phyloP scores from a whole-genome alignment of 2,329 filamentous ascomycete species.

The Colletotrichum navitas region DNA sequence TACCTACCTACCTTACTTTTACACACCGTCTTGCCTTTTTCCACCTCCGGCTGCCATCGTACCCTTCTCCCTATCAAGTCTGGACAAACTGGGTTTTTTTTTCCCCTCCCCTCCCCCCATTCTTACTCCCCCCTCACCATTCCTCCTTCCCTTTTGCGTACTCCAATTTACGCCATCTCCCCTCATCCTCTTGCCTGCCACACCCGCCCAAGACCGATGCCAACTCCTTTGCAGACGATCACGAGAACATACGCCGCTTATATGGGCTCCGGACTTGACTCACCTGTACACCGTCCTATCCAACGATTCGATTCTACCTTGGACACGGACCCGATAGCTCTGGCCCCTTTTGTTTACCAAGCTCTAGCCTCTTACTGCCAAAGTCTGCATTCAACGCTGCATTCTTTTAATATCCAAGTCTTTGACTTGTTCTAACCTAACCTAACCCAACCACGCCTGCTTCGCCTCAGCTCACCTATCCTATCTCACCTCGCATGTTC shows the following conservation, averaged over 20 bases:
- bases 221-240: constrained; percentile 1
- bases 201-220: constrained; percentile 17
- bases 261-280: background rate
- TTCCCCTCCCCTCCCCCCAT: background rate
- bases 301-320: constrained; percentile 7
- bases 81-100: constrained; percentile 32
- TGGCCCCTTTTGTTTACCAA: constrained; percentile 15
- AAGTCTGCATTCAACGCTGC: constrained; percentile 22
- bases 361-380: constrained; percentile 10
- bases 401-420: background rate
- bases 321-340: constrained; percentile 21
- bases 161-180: constrained; percentile 26
- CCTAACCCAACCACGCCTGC: constrained; percentile 7
- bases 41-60: constrained; percentile 11
- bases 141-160: constrained; percentile 20
- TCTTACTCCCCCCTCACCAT: background rate
- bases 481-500: background rate
- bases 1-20: constrained; percentile 8
- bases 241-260: background rate
- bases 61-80: constrained; percentile 22
- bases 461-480: background rate
- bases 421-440: constrained; percentile 11
- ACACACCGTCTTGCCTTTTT: constrained; percentile 16
- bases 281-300: constrained; percentile 3
- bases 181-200: constrained; percentile 22